Conservation (phyloP, 345 rosid species). For the Hibiscus mutabilis region DNA sequence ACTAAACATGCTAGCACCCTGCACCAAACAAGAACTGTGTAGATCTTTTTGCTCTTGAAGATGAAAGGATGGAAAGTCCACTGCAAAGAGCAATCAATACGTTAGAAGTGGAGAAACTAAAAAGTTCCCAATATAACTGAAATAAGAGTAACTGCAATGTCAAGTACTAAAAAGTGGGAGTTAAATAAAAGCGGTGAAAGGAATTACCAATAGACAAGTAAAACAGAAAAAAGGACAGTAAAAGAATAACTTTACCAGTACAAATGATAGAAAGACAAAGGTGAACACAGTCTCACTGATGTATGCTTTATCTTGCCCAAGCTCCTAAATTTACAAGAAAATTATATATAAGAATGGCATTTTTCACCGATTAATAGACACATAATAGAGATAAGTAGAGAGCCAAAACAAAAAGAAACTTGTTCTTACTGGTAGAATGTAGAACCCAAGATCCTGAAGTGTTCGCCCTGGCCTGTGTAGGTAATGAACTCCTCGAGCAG, state of each 20-base stretch:
- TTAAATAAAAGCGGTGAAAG: background rate
- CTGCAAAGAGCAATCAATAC: slow-evolving; percentile 35
- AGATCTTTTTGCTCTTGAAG: slow-evolving; percentile 90
- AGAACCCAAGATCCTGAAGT: slow-evolving; percentile 86
- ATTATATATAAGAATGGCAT: slow-evolving; percentile 3
- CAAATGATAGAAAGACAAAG: slow-evolving; percentile 53
- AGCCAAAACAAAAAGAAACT: slow-evolving; percentile 3
- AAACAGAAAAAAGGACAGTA: background rate
- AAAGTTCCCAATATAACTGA: slow-evolving; percentile 5
- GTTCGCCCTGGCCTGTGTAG: slow-evolving; percentile 79
- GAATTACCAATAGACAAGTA: background rate
- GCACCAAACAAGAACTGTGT: slow-evolving; percentile 96
- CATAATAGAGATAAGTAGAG: background rate
- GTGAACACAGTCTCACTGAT: slow-evolving; percentile 84
- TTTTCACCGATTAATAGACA: background rate
- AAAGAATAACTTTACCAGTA: slow-evolving; percentile 51
- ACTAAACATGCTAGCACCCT: slow-evolving; percentile 92
- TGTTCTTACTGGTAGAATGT: slow-evolving; percentile 71
- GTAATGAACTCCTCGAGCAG: slow-evolving; percentile 96
- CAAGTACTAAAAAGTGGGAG: background rate
- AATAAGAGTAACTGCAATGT: background rate
- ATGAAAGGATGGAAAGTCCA: slow-evolving; percentile 99
- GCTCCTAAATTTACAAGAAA: slow-evolving; percentile 55
- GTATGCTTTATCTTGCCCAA: slow-evolving; percentile 89
- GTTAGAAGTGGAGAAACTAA: background rate